Conservation (phyloP, 176 grass and related monocot genomes). For the Raddia guianensis region DNA sequence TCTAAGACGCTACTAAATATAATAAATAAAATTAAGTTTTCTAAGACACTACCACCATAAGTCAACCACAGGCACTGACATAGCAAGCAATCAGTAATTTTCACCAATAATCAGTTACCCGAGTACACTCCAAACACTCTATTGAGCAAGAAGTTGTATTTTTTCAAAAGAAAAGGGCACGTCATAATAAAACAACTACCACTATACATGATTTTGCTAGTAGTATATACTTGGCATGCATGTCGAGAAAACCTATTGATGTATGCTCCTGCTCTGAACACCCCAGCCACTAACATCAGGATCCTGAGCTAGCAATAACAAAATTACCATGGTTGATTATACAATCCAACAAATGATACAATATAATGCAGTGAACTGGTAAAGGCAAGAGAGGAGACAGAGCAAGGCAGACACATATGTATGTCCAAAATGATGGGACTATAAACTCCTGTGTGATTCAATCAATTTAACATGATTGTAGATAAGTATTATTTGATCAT, state of each 20-base stretch:
- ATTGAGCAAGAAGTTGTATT: not conserved
- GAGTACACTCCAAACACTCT: not conserved
- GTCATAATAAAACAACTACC: conserved; percentile 10
- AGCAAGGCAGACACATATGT: not conserved
- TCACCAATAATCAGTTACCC: not conserved
- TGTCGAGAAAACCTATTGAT: conserved; percentile 40
- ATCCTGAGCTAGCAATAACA: conserved; percentile 34
- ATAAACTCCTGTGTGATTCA: not conserved
- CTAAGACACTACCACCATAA: not conserved
- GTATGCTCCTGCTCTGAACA: conserved; percentile 44
- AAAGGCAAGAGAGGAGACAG: not conserved
- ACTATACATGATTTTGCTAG: not conserved
- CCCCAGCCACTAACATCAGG: conserved; percentile 50
- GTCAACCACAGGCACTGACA: not conserved
- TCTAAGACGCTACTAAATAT: not conserved
- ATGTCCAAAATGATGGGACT: not conserved
- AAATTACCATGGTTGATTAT: conserved; percentile 20
- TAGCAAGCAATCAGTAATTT: not conserved
- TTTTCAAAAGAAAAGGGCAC: not conserved
- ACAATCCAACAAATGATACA: conserved; percentile 12
- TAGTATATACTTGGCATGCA: conserved; percentile 36
- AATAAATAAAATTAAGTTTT: not conserved
- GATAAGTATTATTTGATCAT: not conserved
- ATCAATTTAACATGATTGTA: not conserved
- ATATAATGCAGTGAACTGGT: not conserved